A percentile compares a stretch with the other conserved stretches of the same genome.
Conservation (phyloP, 2,329 filamentous ascomycete genomes). For the Penicillium sp. region DNA sequence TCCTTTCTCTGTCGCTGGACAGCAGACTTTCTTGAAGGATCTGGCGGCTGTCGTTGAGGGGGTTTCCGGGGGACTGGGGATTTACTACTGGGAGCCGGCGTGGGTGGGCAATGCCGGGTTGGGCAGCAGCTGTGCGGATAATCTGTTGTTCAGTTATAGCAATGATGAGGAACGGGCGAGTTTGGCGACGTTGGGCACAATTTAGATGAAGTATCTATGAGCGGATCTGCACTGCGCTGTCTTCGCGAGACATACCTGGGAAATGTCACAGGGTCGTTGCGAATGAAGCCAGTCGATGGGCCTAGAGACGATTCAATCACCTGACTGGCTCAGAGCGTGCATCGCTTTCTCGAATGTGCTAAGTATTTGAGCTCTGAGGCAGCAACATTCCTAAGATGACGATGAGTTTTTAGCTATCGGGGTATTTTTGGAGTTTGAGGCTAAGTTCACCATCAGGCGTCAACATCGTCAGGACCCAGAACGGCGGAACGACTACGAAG, state of each 20-base stretch:
- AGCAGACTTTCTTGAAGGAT: conserved; percentile 62
- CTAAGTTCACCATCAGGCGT: not conserved
- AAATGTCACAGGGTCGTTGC: too few species aligned
- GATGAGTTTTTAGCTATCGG: not conserved
- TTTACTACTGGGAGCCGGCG: conserved; percentile 76
- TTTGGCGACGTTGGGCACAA: conserved; percentile 57
- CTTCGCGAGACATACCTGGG: not conserved
- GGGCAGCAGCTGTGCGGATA: conserved; percentile 66
- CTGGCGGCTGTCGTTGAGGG: conserved; percentile 60
- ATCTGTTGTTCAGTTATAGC: conserved; percentile 60
- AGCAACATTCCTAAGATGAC: not conserved
- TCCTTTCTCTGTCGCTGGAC: conserved; percentile 64
- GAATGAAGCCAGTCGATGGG: not conserved
- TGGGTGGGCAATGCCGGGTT: conserved; percentile 68
- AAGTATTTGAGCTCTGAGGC: not conserved
- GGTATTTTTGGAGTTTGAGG: not conserved
- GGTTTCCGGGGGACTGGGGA: conserved; percentile 57
- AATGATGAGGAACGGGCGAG: conserved; percentile 59
- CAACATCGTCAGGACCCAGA: not conserved
- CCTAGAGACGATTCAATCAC: not conserved
- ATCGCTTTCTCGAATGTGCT: not conserved
- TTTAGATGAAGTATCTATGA: conserved; percentile 34
- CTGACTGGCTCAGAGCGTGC: not conserved
- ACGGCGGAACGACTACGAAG: not conserved
- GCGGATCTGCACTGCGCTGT: not conserved